Conservation (phyloP, 495 filamentous ascomycete species). For the Trichoderma reesei region DNA sequence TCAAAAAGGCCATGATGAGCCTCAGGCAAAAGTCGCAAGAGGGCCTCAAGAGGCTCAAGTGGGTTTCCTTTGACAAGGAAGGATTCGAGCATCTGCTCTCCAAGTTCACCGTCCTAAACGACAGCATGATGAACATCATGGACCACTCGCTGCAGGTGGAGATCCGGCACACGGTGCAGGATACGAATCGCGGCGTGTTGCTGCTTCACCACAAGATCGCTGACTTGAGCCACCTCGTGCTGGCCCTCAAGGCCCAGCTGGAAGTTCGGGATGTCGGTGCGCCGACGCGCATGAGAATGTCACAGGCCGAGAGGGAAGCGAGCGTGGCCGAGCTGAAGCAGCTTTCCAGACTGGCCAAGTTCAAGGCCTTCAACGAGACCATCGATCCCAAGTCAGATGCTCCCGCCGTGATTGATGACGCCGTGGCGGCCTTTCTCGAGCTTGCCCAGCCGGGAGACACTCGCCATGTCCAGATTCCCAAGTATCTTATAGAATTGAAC, state of each 20-base stretch:
- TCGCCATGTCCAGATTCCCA: constrained; percentile 21
- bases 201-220: constrained; percentile 33
- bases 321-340: constrained; percentile 27
- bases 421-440: constrained; percentile 24
- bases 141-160: constrained; percentile 34
- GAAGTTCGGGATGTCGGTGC: constrained; percentile 17
- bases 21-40: constrained; percentile 23
- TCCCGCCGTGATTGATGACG: constrained; percentile 18
- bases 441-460: constrained; percentile 23
- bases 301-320: constrained; percentile 20
- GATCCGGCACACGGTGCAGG: constrained; percentile 33
- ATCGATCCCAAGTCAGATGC: constrained; percentile 23
- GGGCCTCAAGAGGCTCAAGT: constrained; percentile 23
- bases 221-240: constrained; percentile 30
- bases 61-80: constrained; percentile 35
- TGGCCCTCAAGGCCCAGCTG: constrained; percentile 28
- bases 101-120: constrained; percentile 31
- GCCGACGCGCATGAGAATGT: constrained; percentile 18
- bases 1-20: constrained; percentile 32
- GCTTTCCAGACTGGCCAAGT: constrained; percentile 33
- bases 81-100: constrained; percentile 33
- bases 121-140: constrained; percentile 36
- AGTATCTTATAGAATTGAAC: constrained; percentile 7
- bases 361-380: constrained; percentile 39
- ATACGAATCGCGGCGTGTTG: constrained; percentile 35